phyloP scores from a whole-genome alignment of 371 early-diverging fungal species.

The Amoeboaphelidium occidentale region DNA sequence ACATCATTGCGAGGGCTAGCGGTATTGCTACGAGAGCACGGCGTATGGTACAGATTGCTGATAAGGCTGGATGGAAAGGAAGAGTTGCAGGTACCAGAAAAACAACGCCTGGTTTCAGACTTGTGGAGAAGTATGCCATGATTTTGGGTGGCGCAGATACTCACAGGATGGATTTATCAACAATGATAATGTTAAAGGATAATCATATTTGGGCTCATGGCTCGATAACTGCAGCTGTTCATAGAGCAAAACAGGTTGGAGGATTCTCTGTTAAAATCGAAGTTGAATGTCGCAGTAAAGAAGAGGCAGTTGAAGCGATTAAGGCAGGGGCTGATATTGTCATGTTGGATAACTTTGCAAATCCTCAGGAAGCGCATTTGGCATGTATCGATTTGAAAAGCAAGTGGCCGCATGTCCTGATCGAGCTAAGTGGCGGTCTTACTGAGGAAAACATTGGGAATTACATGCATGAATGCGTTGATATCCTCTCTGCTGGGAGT shows the following conservation, averaged over 20 bases:
- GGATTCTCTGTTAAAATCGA: conserved; percentile 90
- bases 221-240: conserved; percentile 69
- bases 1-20: conserved; percentile 75
- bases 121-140: conserved; percentile 93
- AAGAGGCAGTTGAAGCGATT: conserved; percentile 89
- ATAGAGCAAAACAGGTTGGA: conserved; percentile 45
- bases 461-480: conserved; percentile 14
- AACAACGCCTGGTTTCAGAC: conserved; percentile 91
- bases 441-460: conserved; percentile 53
- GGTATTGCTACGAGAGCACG: conserved; percentile 65
- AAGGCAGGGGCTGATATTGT: conserved; percentile 85
- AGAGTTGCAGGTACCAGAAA: conserved; percentile 87
- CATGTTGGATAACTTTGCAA: conserved; percentile 46
- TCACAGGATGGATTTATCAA: conserved; percentile 84
- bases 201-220: conserved; percentile 91
- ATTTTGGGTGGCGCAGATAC: conserved; percentile 87
- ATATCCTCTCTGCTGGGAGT: background rate
- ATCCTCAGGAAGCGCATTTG: conserved; percentile 22
- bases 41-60: conserved; percentile 35
- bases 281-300: conserved; percentile 75
- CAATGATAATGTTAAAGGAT: conserved; percentile 97
- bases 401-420: conserved; percentile 43
- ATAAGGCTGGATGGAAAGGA: conserved; percentile 47
- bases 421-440: conserved; percentile 88
- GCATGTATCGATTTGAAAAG: conserved; percentile 47